Conservation (phyloP, 495 filamentous ascomycete genomes). For the Podospora anserina region DNA sequence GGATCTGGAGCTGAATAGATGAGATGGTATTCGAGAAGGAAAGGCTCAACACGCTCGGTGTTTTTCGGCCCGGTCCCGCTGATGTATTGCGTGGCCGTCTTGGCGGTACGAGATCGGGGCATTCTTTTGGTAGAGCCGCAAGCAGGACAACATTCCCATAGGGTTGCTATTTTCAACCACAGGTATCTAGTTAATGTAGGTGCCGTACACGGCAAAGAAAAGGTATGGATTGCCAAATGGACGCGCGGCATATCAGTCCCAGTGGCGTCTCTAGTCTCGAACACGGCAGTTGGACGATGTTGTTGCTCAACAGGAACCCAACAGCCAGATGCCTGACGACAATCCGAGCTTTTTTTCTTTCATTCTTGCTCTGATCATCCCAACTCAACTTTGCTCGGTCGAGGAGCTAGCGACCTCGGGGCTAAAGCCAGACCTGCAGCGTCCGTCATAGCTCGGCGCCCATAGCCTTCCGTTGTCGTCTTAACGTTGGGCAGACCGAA, state of each 20-base stretch:
- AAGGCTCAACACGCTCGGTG: neutral
- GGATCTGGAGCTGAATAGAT: neutral
- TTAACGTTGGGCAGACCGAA: neutral
- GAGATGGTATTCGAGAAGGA: neutral
- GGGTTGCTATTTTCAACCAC: no score
- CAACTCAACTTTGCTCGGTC: neutral
- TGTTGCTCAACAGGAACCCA: neutral
- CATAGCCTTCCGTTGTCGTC: neutral
- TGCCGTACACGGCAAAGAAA: neutral
- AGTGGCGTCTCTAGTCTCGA: neutral
- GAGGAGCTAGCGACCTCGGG: neutral
- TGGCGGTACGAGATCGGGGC: neutral
- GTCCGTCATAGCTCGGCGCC: neutral
- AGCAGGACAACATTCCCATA: neutral
- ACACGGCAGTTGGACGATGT: neutral
- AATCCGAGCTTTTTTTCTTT: neutral
- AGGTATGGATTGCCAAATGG: constrained; percentile 3
- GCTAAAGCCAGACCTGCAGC: neutral
- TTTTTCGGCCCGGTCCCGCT: neutral
- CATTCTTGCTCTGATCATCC: neutral
- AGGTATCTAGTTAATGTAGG: neutral
- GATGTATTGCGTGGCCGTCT: neutral
- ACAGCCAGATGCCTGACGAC: neutral
- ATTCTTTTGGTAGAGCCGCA: neutral
- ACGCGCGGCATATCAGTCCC: constrained; percentile 17